These are phyloP conservation scores for Hygrophorus pudorinus DNA, from an alignment of 768 basidiomycete genomes.

Conservation along the genomic window DNA sequence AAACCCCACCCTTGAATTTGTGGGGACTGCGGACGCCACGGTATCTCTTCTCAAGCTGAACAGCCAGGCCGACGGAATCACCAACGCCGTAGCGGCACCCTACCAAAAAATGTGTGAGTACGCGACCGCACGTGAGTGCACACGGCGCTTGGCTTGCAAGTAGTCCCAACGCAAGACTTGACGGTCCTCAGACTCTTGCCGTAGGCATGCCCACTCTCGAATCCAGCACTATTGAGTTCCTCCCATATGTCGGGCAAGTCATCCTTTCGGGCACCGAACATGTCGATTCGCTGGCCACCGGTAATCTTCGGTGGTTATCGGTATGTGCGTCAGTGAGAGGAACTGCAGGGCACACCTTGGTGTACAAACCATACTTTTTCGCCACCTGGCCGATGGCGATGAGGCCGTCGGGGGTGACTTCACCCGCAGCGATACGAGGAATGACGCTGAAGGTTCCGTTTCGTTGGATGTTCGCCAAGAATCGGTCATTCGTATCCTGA, in stretches of 20 bases:
- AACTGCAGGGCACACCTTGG: constrained; percentile 26
- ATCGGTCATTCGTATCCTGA: constrained; percentile 63
- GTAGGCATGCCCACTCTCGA: constrained; percentile 72
- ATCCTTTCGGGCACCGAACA: constrained; percentile 62
- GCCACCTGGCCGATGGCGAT: constrained; percentile 56
- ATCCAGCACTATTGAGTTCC: constrained; percentile 51
- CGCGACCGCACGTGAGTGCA: neutral
- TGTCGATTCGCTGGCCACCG: constrained; percentile 49
- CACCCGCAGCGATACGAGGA: constrained; percentile 62
- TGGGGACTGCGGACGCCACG: constrained; percentile 53
- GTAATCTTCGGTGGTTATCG: constrained; percentile 19
- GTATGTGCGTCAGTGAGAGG: neutral
- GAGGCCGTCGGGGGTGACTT: constrained; percentile 49
- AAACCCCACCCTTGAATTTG: constrained; percentile 70
- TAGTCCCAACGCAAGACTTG: constrained; percentile 69
- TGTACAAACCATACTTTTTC: constrained; percentile 59
- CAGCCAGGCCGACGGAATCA: constrained; percentile 66
- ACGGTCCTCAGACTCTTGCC: constrained; percentile 64
- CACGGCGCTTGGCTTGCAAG: constrained; percentile 20
- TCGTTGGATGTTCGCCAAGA: constrained; percentile 64
- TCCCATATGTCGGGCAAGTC: constrained; percentile 64
- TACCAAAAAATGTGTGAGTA: constrained; percentile 1
- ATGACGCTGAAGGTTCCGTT: constrained; percentile 62
- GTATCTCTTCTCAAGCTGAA: constrained; percentile 64
- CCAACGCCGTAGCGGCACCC: constrained; percentile 66